Base-by-base conservation (phyloP, 352 stramenopile genomes). In the Halophytophthora polymorphica region DNA sequence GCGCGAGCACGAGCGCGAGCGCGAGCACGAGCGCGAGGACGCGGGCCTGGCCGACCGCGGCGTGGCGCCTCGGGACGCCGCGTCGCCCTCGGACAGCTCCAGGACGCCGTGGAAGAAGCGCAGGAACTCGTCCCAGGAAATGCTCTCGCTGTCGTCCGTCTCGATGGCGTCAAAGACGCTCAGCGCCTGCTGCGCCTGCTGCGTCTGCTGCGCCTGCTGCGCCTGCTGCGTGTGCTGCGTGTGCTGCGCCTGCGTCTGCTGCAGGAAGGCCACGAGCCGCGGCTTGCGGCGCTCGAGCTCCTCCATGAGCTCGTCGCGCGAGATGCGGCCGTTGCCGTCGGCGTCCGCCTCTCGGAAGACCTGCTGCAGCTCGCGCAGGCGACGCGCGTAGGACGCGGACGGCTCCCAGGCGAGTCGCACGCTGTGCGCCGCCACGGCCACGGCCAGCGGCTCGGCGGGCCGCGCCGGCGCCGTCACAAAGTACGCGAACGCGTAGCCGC, bases 151-250 rank as follows among this genome's bases (percentile, higher is more conserved):
- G 58, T 96, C 86, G 61, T 93, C 85, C 2, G 77, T 90, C 61
- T 96, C 88, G 22, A 97, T 95, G 12, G 72, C 74, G 37, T 97
- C 89, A 50, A 96, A 96, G 15, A 96, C 71, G 39, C 78, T 89
- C 35, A 96, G 53, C 17, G 69, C n/a, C n/a, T n/a, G n/a, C n/a
- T n/a, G 58, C 23, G 64, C 52, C 50, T 49, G 33, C 28, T 12
- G 31, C 58, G 44, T 25, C 52, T 22, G n/a, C 40, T 23, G 10
- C 49, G 44, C 23, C 33, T 34, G 19, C 28, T 12, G 22, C 18
- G 23, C 2, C 43, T 15, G n/a, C 44, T 34, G 22, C 56, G n/a
- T n/a, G n/a, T n/a, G n/a, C n/a, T n/a, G 25, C 25, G 4, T 31
- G 25, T 31, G 40, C 21, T 57, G 12, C 2, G 64, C 55, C 1